Evolutionary conservation across 306 rosid species (phyloP).

Genomic region (Acacia crassicarpa): DNA sequence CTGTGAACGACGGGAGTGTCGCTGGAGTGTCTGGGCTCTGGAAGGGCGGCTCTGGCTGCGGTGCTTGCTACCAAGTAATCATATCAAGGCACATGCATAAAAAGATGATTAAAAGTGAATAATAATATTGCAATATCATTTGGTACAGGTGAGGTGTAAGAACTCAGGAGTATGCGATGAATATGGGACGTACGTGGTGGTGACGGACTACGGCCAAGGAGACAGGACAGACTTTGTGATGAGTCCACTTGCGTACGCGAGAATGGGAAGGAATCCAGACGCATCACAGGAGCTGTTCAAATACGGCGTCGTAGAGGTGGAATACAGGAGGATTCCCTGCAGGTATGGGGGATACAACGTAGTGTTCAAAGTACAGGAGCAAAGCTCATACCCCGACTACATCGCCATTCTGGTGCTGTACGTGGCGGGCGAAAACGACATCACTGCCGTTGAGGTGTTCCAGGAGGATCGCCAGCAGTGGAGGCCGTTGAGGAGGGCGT

Average conservation of each 20-base stretch:
- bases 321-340: conserved; percentile 52
- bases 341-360: conserved; percentile 43
- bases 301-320: conserved; percentile 47
- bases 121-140: too few relatives aligned
- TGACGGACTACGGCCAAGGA: conserved; percentile 47
- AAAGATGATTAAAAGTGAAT: too few relatives aligned
- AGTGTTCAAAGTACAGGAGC: conserved; percentile 50
- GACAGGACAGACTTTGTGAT: conserved; percentile 48
- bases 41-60: conserved; percentile 76
- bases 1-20: conserved; percentile 69
- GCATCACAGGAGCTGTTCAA: conserved; percentile 40
- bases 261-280: conserved; percentile 31
- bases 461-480: conserved; percentile 66
- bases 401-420: conserved; percentile 50
- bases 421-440: conserved; percentile 58
- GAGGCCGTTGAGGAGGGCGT: conserved; percentile 61
- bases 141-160: conserved; percentile 44
- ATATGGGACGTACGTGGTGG: conserved; percentile 45
- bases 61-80: conserved; percentile 85
- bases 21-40: conserved; percentile 71
- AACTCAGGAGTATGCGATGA: conserved; percentile 37
- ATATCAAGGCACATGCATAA: too few relatives aligned
- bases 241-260: conserved; percentile 40
- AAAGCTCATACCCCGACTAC: conserved; percentile 62
- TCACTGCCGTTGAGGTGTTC: conserved; percentile 55